phyloP scores from a whole-genome alignment of 2,329 filamentous ascomycete genomes.

The Fusarium palustre region DNA sequence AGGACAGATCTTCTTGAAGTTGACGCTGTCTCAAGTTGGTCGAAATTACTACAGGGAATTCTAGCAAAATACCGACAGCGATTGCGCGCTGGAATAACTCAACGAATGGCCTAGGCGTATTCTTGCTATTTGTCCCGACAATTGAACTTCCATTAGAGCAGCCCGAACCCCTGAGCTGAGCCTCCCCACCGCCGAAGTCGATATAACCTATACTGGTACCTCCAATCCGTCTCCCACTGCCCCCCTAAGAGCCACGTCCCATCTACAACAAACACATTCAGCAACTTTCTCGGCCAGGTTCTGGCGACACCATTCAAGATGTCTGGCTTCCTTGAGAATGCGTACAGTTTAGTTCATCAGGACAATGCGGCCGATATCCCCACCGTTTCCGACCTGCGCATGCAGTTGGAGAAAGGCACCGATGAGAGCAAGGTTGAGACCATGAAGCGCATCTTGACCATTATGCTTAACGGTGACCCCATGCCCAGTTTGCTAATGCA shows the following conservation, averaged over 20 bases:
- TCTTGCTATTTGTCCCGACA: constrained; percentile 40
- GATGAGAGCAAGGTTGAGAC: constrained; percentile 95
- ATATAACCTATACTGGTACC: constrained; percentile 45
- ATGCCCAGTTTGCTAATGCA: constrained; percentile 98
- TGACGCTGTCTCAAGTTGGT: constrained; percentile 49
- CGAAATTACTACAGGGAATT: constrained; percentile 47
- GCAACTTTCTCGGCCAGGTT: constrained; percentile 39
- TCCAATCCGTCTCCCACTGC: constrained; percentile 42
- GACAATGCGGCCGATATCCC: constrained; percentile 97
- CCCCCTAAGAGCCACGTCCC: constrained; percentile 48
- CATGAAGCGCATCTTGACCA: constrained; percentile 94
- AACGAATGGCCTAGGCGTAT: constrained; percentile 50
- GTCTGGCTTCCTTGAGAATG: constrained; percentile 93
- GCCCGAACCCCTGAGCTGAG: constrained; percentile 48
- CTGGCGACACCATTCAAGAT: constrained; percentile 67
- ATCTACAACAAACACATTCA: constrained; percentile 44
- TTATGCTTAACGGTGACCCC: constrained; percentile 98
- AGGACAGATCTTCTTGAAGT: constrained; percentile 55
- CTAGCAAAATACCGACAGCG: constrained; percentile 45
- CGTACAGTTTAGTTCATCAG: constrained; percentile 97
- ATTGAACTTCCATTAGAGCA: constrained; percentile 43
- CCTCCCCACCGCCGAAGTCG: constrained; percentile 51
- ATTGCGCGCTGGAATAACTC: constrained; percentile 46
- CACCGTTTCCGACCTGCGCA: constrained; percentile 88
- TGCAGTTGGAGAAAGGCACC: constrained; percentile 91